phyloP scores from a whole-genome alignment of 345 rosid genomes.

The Hibiscus tridactylites region DNA sequence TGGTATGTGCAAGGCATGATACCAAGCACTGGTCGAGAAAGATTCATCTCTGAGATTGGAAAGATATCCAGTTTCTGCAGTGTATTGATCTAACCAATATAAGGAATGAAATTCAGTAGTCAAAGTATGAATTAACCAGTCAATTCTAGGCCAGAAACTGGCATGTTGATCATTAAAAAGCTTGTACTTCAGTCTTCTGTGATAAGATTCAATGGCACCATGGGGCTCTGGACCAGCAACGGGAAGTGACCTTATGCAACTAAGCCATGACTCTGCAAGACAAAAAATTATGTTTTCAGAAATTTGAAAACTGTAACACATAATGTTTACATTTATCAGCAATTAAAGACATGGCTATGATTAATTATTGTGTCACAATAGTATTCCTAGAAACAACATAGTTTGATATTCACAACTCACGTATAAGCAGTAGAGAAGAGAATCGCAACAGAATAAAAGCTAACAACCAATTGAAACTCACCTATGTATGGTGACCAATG shows the following conservation, averaged over 20 bases:
- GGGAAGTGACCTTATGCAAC: conserved; percentile 32
- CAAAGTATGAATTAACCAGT: conserved; percentile 44
- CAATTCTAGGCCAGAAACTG: conserved; percentile 30
- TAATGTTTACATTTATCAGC: not conserved
- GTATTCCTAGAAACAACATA: not conserved
- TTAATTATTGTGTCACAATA: not conserved
- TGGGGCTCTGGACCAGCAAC: conserved; percentile 34
- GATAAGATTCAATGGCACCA: conserved; percentile 50
- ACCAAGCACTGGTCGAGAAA: conserved; percentile 39
- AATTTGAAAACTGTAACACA: not conserved
- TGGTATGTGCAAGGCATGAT: conserved; percentile 32
- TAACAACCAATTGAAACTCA: conserved; percentile 16
- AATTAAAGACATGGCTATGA: not conserved
- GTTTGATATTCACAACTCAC: not conserved
- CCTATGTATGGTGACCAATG: conserved; percentile 40
- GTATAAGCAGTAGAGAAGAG: not conserved
- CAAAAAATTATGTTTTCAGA: conserved; percentile 5
- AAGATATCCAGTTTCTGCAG: conserved; percentile 35
- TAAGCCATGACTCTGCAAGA: conserved; percentile 36
- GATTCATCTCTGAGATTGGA: conserved; percentile 25
- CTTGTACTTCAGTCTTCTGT: conserved; percentile 32
- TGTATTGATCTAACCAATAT: conserved; percentile 39
- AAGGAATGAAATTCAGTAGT: conserved; percentile 41
- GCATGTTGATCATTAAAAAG: conserved; percentile 27
- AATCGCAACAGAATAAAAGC: not conserved